A percentile compares a stretch with the other conserved stretches of the same genome.
Evolutionary conservation across 129 eudicot species (phyloP).

Genomic region (Chrysanthemum makinoi): DNA sequence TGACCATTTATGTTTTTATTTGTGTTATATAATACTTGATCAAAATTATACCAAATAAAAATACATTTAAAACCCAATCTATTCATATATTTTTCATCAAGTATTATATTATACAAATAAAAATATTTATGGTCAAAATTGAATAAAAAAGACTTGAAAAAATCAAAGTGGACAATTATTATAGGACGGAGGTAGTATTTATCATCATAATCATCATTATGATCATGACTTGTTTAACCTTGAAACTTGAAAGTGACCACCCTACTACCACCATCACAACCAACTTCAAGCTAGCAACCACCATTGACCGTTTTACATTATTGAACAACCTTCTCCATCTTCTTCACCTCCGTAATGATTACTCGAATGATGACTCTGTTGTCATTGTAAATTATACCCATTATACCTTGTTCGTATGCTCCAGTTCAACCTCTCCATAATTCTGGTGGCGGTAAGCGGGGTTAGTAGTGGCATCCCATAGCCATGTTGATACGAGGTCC

Average conservation of each 20-base stretch:
- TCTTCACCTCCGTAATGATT: slow-evolving; percentile 33
- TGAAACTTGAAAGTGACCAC: slow-evolving; percentile 29
- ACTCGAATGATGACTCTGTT: slow-evolving; percentile 25
- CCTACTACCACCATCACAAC: slow-evolving; percentile 19
- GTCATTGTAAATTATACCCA: slow-evolving; percentile 17
- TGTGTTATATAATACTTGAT: too few species aligned
- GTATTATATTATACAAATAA: too few species aligned
- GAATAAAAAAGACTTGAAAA: too few species aligned
- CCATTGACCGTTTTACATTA: slow-evolving; percentile 27
- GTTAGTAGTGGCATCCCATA: slow-evolving; percentile 25
- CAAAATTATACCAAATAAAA: too few species aligned
- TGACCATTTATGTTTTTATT: too few species aligned
- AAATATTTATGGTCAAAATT: too few species aligned
- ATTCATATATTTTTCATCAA: too few species aligned
- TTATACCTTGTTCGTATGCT: slow-evolving; percentile 15
- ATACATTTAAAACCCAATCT: too few species aligned
- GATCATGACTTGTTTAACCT: slow-evolving; percentile 21
- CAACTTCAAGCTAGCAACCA: neutral
- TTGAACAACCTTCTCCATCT: slow-evolving; percentile 34
- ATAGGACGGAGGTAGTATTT: too few species aligned
- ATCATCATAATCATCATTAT: slow-evolving; percentile 10
- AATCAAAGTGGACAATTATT: too few species aligned
- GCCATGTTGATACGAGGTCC: slow-evolving; percentile 39
- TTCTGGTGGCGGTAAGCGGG: slow-evolving; percentile 32
- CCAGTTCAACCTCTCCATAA: slow-evolving; percentile 38